Conservation (phyloP, 2,329 filamentous ascomycete genomes). For the Colletotrichum sp. region DNA sequence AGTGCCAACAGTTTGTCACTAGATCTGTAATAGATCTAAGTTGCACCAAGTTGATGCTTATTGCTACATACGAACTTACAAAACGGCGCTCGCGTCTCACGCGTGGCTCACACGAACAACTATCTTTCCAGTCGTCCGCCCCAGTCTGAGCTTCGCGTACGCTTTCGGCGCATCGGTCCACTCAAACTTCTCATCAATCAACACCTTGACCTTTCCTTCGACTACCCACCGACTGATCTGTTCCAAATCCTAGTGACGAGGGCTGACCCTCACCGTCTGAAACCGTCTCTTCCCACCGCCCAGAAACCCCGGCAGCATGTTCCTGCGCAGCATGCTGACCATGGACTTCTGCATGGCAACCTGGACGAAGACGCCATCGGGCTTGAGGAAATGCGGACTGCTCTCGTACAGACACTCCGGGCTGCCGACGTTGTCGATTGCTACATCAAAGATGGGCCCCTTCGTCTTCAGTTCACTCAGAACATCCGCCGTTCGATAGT, state of each 20-base stretch:
- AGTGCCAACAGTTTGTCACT: too few relatives aligned
- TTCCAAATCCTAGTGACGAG: not conserved
- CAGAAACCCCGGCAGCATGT: not conserved
- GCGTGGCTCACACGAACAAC: slow-evolving; percentile 5
- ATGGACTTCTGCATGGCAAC: slow-evolving; percentile 15
- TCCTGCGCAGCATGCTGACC: not conserved
- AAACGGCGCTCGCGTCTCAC: too few relatives aligned
- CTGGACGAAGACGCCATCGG: slow-evolving; percentile 69
- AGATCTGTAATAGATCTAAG: too few relatives aligned
- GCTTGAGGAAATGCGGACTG: slow-evolving; percentile 42
- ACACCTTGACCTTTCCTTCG: slow-evolving; percentile 26
- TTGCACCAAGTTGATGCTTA: too few relatives aligned
- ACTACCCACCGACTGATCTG: slow-evolving; percentile 27
- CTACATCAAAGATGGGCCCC: slow-evolving; percentile 25
- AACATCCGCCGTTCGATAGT: slow-evolving; percentile 32
- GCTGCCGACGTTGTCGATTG: slow-evolving; percentile 29
- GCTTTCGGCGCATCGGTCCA: slow-evolving; percentile 27
- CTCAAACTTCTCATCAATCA: slow-evolving; percentile 25
- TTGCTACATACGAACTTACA: too few relatives aligned
- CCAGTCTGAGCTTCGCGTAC: slow-evolving; percentile 25
- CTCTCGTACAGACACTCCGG: slow-evolving; percentile 24
- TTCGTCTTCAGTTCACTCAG: slow-evolving; percentile 16
- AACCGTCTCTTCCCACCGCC: not conserved
- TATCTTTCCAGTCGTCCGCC: slow-evolving; percentile 28
- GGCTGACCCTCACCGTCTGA: slow-evolving; percentile 16